These are phyloP conservation scores for Phaeosphaeria sp. DNA, from an alignment of 2,329 filamentous ascomycete genomes.

Conservation along the genomic window DNA sequence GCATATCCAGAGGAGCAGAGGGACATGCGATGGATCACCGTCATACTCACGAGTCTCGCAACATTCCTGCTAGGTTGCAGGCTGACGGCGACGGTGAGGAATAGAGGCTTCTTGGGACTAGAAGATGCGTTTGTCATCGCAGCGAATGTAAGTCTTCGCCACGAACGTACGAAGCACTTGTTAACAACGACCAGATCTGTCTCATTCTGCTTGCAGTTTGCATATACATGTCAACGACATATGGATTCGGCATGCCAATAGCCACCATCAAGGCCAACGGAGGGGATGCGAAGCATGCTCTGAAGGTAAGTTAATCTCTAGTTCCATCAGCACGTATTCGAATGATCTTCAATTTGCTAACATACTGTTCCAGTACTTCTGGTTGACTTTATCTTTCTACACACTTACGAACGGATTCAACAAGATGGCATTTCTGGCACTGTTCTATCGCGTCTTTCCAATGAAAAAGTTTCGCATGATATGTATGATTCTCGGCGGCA, in stretches of 20 bases:
- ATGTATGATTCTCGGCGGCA: slow-evolving; percentile 19
- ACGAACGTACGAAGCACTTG: background rate
- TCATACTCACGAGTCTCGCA: slow-evolving; percentile 23
- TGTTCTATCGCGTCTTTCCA: slow-evolving; percentile 34
- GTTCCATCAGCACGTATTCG: background rate
- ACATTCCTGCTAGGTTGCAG: slow-evolving; percentile 21
- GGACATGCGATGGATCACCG: slow-evolving; percentile 29
- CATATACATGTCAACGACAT: slow-evolving; percentile 20
- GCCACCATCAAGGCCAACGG: slow-evolving; percentile 24
- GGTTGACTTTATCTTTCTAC: slow-evolving; percentile 30
- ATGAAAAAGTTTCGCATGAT: slow-evolving; percentile 21
- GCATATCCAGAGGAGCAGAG: slow-evolving; percentile 28
- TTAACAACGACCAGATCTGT: slow-evolving; percentile 17
- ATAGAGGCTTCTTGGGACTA: slow-evolving; percentile 32
- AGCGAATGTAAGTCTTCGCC: slow-evolving; percentile 20
- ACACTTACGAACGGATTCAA: slow-evolving; percentile 31
- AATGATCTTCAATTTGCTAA: background rate
- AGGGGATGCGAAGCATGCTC: slow-evolving; percentile 19
- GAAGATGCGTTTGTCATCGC: slow-evolving; percentile 33
- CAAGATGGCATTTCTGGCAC: slow-evolving; percentile 32
- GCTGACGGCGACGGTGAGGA: slow-evolving; percentile 23
- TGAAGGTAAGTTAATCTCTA: slow-evolving; percentile 17
- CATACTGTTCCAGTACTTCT: slow-evolving; percentile 23
- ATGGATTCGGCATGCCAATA: slow-evolving; percentile 29
- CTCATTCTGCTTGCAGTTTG: slow-evolving; percentile 17